Base-by-base conservation (phyloP, 257 asterid genomes). In the Scutellaria barbata region DNA sequence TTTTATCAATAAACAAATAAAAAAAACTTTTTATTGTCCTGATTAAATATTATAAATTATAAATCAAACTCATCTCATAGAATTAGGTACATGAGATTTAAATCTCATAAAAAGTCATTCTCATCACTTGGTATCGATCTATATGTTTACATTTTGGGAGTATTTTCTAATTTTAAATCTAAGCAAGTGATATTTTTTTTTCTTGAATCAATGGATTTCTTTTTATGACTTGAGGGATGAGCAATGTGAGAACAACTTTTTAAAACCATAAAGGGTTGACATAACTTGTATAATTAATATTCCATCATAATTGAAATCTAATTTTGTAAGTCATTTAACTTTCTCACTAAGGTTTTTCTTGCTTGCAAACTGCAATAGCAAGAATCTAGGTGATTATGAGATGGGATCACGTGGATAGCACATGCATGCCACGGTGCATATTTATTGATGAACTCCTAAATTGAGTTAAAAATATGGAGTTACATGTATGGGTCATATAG, bases 391-490 rank as follows among this genome's bases (percentile, higher is more conserved):
- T 3, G 1, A 63, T 65, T 5, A 63, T 43, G 33, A 56, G 37
- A 74, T n/a, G 57, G 52, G 67, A 66, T 62, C 73, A 66, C 56
- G 69, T 66, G 73, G 54, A 18, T 33, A 5, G 33, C 73, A 74
- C 78, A 35, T 74, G 73, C 78, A 35, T 74, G 73, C 12, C 6
- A 13, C 46, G 0, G 5, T 42, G 10, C 41, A 5, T 33, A 18
- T 6, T 12, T 9, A 30, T 25, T 2, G 10, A 1, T 5, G 12
- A 4, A 63, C 16, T 43, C 10, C 11, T 22, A 16, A 11, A 16
- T 13, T 18, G 45, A 6, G 7, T 25, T 43, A 1, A 56, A 53
- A 7, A 18, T 9, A 17, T 8, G 30, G n/a, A 53, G 59, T 53
- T 7, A 18, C 4, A 53, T 5, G 7, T 12, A 47, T 6, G 18